These are phyloP conservation scores for Calvatia gigantea DNA, from an alignment of 768 basidiomycete species.

Conservation along the genomic window DNA sequence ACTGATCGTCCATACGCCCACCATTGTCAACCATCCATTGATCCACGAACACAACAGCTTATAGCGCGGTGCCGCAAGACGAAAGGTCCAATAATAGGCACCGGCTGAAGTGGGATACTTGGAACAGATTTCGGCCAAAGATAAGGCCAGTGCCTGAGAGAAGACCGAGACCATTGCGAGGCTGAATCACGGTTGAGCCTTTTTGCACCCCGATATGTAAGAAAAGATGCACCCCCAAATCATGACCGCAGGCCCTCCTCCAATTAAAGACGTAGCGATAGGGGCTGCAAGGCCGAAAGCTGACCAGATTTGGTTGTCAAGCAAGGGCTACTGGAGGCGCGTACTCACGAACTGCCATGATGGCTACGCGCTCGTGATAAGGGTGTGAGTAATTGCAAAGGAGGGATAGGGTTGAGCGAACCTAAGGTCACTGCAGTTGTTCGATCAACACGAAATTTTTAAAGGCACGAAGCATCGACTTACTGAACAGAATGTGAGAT, in stretches of 20 bases:
- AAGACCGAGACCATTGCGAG: conserved; percentile 50
- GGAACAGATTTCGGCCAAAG: conserved; percentile 56
- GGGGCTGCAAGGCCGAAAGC: conserved; percentile 57
- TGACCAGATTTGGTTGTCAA: conserved; percentile 17
- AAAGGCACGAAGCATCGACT: conserved; percentile 17
- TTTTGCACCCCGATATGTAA: neutral
- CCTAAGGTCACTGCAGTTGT: conserved; percentile 43
- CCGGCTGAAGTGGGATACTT: conserved; percentile 62
- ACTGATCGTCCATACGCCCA: conserved; percentile 69
- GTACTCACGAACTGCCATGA: conserved; percentile 59
- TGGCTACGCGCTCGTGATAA: conserved; percentile 31
- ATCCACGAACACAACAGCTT: conserved; percentile 58
- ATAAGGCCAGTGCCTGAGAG: conserved; percentile 46
- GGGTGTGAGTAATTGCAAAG: neutral
- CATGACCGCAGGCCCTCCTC: conserved; percentile 54
- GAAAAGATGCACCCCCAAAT: conserved; percentile 47
- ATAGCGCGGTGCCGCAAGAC: conserved; percentile 49
- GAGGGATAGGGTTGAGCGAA: conserved; percentile 18
- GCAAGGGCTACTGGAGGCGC: neutral
- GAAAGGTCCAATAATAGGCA: conserved; percentile 66
- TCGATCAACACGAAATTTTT: neutral
- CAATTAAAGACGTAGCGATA: conserved; percentile 50
- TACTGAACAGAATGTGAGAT: conserved; percentile 53
- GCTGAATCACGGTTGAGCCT: conserved; percentile 20
- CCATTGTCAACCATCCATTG: conserved; percentile 65